Evolutionary conservation across 371 early-diverging fungal species (phyloP), one percentile per base, ranked within the genome.

Genomic region (Mortierella sp.): DNA sequence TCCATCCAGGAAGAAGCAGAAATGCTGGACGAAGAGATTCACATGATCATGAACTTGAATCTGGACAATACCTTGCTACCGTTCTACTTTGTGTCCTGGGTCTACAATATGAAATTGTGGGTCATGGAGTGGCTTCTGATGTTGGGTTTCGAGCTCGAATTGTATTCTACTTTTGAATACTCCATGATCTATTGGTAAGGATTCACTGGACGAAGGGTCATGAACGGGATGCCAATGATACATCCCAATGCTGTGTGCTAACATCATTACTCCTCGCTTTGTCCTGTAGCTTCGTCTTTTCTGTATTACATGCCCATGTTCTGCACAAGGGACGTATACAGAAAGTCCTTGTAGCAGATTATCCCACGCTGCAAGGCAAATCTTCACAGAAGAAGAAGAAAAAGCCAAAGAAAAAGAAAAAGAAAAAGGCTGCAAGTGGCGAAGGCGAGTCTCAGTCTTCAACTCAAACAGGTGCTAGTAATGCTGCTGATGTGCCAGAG

Each of bases 21-120:
- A 61, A 57, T 59, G 27, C 55, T 82, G 19, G 82, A 82, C 49
- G 76, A 71, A 2, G 64, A 64, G 30, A 39, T 81, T 9, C 81
- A 72, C 49, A 2, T 43, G 31, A 55, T 64, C 6, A 21, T 63
- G n/a, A 80, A 72, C 14, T 79, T 73, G 30, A 74, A 80, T 0
- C 38, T 34, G 8, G 67, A 34, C 34, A 4, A 10, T 4, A 4
- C n/a, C n/a, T n/a, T 10, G 10, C 34, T 10, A 4, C 86, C 88
- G 5, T 89, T 82, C 49, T 88, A 86, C 52, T 80, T 93, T 26
- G 91, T 92, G 30, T 89, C 87, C 0, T 94, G 93, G 93, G 86
- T 82, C 6, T 93, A 90, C 65, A 82, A 89, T 49, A 69, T 87
- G 64, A 93, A 93, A 63, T 71, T 91, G 16, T 71, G 72, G 26